Percentiles rank a stretch among this genome's conserved stretches.
Conservation (phyloP, 2,329 filamentous ascomycete species). For the Neonectria coccinea region DNA sequence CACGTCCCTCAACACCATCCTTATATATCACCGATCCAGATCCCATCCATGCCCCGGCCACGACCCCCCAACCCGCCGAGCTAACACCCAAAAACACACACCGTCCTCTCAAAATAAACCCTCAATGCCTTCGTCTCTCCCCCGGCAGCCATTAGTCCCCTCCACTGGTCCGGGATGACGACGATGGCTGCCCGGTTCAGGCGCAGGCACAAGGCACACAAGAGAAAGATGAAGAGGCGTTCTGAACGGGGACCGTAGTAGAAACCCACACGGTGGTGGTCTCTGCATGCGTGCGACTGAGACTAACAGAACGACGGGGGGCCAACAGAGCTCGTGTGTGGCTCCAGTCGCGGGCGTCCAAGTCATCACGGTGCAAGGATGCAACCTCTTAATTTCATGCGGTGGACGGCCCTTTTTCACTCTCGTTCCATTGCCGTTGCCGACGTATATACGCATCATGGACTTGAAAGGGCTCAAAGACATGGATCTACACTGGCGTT, state of each 20-base stretch:
- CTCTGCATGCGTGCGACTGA: constrained; percentile 14
- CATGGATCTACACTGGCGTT: background rate
- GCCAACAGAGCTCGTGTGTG: constrained; percentile 12
- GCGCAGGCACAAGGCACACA: constrained; percentile 6
- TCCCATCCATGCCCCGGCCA: constrained; percentile 4
- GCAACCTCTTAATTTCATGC: constrained; percentile 27
- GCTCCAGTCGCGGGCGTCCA: constrained; percentile 35
- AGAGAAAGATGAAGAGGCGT: background rate
- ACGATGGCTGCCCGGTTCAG: constrained; percentile 3
- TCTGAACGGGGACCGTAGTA: background rate
- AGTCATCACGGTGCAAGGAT: constrained; percentile 27
- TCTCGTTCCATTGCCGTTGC: background rate
- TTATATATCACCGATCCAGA: constrained; percentile 16
- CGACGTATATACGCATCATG: no score
- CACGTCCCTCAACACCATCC: constrained; percentile 9
- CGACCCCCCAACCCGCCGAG: constrained; percentile 14
- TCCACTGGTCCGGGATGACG: constrained; percentile 1
- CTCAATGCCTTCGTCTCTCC: constrained; percentile 17
- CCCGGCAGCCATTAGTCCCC: constrained; percentile 3
- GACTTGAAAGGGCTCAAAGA: background rate
- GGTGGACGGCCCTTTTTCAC: constrained; percentile 1
- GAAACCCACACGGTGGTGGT: background rate
- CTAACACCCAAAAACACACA: constrained; percentile 14
- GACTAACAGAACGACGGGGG: background rate
- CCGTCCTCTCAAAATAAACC: constrained; percentile 21